Percentiles rank a stretch among this genome's conserved stretches.
Evolutionary conservation across 305 asterid species (phyloP).

Genomic region (Nicotiana rustica): DNA sequence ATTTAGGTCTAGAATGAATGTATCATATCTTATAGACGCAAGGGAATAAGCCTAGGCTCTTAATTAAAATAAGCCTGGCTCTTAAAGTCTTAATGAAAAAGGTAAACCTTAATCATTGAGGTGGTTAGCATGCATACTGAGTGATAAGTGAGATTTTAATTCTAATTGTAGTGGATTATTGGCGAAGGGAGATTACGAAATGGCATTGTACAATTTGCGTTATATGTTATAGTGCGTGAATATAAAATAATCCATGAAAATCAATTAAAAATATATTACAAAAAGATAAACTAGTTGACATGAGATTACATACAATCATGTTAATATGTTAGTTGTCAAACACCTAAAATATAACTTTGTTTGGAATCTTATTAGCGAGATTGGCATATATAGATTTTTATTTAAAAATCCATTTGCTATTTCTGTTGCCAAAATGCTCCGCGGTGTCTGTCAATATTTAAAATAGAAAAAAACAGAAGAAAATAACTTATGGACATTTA

Average conservation of each 20-base stretch:
- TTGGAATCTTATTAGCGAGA: neutral
- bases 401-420: neutral
- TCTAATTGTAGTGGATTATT: neutral
- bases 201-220: neutral
- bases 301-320: neutral
- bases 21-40: neutral
- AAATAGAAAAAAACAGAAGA: neutral
- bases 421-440: slow-evolving; percentile 20
- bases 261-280: neutral
- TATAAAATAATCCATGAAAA: neutral
- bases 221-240: neutral
- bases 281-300: neutral
- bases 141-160: too few species aligned
- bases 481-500: neutral
- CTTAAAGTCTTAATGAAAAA: neutral
- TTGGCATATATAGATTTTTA: neutral
- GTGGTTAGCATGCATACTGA: neutral
- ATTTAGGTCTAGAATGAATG: neutral
- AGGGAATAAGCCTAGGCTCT: neutral
- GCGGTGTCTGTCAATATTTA: neutral
- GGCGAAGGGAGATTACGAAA: neutral
- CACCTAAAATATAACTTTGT: slow-evolving; percentile 9
- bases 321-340: neutral
- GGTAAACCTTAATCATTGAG: slow-evolving; percentile 5
- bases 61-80: neutral